phyloP scores from a whole-genome alignment of 2,329 filamentous ascomycete species.

The Pezicula neosporulosa region DNA sequence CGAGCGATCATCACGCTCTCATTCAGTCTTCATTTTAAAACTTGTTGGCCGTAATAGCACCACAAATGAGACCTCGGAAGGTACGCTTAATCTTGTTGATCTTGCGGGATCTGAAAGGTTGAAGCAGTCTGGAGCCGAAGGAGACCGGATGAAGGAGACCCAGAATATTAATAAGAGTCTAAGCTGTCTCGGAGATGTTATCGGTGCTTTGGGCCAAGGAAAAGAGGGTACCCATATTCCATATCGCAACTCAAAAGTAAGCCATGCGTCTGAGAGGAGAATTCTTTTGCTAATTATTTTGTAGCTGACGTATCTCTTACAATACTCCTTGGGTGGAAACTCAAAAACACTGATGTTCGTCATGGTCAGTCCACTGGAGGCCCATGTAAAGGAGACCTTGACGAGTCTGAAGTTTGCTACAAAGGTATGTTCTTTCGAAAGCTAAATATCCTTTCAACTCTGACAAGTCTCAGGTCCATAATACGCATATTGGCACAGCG shows the following conservation, averaged over 20 bases:
- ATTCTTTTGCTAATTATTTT: conserved; percentile 13
- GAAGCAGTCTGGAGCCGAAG: conserved; percentile 81
- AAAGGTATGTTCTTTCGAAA: conserved; percentile 57
- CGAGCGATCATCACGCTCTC: conserved; percentile 87
- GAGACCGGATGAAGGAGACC: conserved; percentile 86
- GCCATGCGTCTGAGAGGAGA: conserved; percentile 15
- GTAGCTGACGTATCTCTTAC: conserved; percentile 84
- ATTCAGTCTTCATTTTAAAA: conserved; percentile 95
- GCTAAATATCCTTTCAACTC: conserved; percentile 4
- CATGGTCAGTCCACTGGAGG: conserved; percentile 91
- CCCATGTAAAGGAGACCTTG: conserved; percentile 86
- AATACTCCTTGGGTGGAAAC: conserved; percentile 92
- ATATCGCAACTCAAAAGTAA: conserved; percentile 89
- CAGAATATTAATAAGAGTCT: conserved; percentile 97
- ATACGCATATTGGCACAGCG: conserved; percentile 88
- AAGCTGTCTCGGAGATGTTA: conserved; percentile 89
- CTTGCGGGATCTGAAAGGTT: conserved; percentile 89
- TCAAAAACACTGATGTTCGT: conserved; percentile 99
- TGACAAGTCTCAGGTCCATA: conserved; percentile 58
- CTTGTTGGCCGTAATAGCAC: conserved; percentile 61
- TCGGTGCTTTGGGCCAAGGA: conserved; percentile 83
- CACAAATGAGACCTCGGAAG: conserved; percentile 82
- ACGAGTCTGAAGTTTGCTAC: conserved; percentile 95
- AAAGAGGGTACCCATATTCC: conserved; percentile 78
- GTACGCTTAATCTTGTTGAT: conserved; percentile 93